phyloP scores from a whole-genome alignment of 2,329 filamentous ascomycete genomes.

The Fonsecaea pugnacius region DNA sequence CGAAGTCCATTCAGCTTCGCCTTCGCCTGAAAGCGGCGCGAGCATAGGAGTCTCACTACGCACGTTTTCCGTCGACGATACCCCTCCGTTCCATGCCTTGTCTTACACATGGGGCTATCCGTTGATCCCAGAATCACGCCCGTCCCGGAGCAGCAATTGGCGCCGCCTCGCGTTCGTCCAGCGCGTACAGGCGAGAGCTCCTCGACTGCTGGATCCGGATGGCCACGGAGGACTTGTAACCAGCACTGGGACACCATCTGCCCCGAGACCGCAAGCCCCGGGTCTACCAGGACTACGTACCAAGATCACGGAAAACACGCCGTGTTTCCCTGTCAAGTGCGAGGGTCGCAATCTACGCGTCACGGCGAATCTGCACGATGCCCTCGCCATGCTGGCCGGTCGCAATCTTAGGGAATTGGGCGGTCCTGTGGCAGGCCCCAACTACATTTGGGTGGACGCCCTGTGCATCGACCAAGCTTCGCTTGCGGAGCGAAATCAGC shows the following conservation, averaged over 20 bases:
- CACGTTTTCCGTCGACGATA: constrained; percentile 11
- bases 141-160: constrained; percentile 15
- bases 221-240: background rate
- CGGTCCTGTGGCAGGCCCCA: background rate
- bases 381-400: constrained; percentile 7
- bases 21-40: constrained; percentile 2
- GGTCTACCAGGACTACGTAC: background rate
- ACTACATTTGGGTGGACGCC: constrained; percentile 33
- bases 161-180: constrained; percentile 15
- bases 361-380: constrained; percentile 19
- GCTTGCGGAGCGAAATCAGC: constrained; percentile 24
- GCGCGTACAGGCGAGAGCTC: constrained; percentile 8
- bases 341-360: constrained; percentile 15
- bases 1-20: constrained; percentile 6
- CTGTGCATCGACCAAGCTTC: constrained; percentile 35
- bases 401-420: background rate
- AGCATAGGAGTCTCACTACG: constrained; percentile 13
- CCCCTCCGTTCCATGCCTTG: constrained; percentile 17
- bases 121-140: constrained; percentile 15
- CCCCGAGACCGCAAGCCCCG: background rate
- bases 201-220: constrained; percentile 11
- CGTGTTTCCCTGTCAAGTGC: constrained; percentile 19
- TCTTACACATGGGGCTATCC: constrained; percentile 22
- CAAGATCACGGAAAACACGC: constrained; percentile 15
- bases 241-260: background rate